Evolutionary conservation across 2,329 filamentous ascomycete species (phyloP), one percentile per base, ranked within the genome.

Genomic region (Aspergillus neotritici): DNA sequence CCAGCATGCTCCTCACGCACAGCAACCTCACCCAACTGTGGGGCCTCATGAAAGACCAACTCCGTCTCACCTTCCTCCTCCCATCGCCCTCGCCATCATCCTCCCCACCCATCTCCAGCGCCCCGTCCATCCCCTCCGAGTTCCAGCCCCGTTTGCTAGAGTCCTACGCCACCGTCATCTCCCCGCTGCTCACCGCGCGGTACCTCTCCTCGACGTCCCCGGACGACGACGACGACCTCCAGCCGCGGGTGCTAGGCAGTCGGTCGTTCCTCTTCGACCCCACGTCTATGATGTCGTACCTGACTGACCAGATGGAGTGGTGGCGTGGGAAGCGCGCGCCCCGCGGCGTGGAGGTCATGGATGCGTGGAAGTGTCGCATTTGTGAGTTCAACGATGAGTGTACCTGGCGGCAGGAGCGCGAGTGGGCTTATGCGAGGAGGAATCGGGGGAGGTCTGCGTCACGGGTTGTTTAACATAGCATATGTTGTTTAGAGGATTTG

Each of bases 381-480:
- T 97, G 91, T 59, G 88, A 94, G 52, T 96, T 96, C 63, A 79
- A 76, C 0, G 82, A 87, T 2, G 74, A 72, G 2, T 97, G 91
- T 62, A 75, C 77, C 10, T 97, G 91, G 91, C 74, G 90, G 31
- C 73, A 77, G 54, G 73, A 74, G 9, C 83, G 86, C 65, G 80
- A 90, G 42, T 75, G 80, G 47, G 80, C 85, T 47, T 57, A 58
- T 51, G 65, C 63, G 41, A 61, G 53, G 48, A 63, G 62, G 46
- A 64, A 59, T 46, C 53, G 54, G 34, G 51, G 56, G 37, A 53
- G 43, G 49, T 58, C 48, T 46, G 43, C 29, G 13, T 34, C 35
- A 21, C 17, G 28, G 15, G 28, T 25, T 34, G 42, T 31, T 40
- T 17, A 32, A 21, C 31, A 28, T 16, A 37, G 15, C 35, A 16